phyloP scores from a whole-genome alignment of 805 yeast genomes.

The Saturnispora zaruensis region DNA sequence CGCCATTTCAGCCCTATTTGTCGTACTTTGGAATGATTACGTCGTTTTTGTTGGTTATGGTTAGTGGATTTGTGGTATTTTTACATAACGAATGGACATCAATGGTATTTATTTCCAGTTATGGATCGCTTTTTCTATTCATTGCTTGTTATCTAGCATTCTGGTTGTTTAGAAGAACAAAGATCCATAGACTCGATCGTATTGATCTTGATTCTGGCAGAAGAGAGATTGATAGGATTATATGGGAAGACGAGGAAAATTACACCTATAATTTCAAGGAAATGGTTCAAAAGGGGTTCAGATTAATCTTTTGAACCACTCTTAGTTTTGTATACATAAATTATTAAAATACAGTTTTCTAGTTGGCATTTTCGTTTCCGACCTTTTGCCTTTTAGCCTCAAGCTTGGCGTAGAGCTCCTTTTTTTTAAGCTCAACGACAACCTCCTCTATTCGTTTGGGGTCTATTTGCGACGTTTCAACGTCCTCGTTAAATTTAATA shows the following conservation, averaged over 20 bases:
- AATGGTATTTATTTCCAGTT: constrained; percentile 43
- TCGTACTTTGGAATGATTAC: constrained; percentile 42
- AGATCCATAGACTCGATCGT: constrained; percentile 59
- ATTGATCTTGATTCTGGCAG: constrained; percentile 79
- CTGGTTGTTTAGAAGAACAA: constrained; percentile 52
- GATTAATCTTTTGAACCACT: constrained; percentile 7
- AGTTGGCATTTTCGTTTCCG: background rate
- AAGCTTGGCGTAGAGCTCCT: constrained; percentile 35
- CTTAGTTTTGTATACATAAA: constrained; percentile 8
- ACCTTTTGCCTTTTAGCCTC: constrained; percentile 23
- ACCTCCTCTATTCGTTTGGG: constrained; percentile 30
- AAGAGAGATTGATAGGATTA: constrained; percentile 69
- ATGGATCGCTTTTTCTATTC: constrained; percentile 43
- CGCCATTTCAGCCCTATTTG: constrained; percentile 47
- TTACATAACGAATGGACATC: constrained; percentile 41
- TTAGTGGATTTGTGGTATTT: constrained; percentile 46
- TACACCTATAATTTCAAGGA: constrained; percentile 29
- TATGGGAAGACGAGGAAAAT: constrained; percentile 66
- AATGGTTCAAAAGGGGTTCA: constrained; percentile 20
- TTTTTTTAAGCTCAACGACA: constrained; percentile 38
- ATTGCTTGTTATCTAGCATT: constrained; percentile 38
- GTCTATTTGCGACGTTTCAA: background rate
- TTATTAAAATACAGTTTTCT: background rate
- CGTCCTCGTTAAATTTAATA: background rate
- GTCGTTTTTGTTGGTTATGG: constrained; percentile 33